These are phyloP conservation scores for Cymodocea nodosa DNA, from an alignment of 116 monocot genomes.

Conservation along the genomic window DNA sequence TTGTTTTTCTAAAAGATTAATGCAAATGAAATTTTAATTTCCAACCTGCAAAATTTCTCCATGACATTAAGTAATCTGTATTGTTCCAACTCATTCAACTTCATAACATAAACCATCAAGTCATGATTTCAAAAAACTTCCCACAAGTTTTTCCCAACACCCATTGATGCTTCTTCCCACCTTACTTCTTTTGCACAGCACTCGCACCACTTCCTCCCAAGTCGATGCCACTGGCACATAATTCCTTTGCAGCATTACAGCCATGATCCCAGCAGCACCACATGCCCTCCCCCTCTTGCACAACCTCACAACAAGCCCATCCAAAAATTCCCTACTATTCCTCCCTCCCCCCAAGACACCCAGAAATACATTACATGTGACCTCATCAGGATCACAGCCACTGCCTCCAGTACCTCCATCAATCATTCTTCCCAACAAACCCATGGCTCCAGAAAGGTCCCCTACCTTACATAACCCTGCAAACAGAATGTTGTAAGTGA, in stretches of 20 bases:
- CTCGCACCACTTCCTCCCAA: conserved; percentile 60
- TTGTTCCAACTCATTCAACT: too few species aligned
- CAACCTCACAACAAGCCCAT: conserved; percentile 59
- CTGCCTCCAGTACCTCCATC: conserved; percentile 5
- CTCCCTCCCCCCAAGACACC: conserved; percentile 28
- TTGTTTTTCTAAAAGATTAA: too few species aligned
- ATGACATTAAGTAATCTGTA: too few species aligned
- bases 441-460: conserved; percentile 40
- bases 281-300: conserved; percentile 22
- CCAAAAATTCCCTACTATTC: conserved; percentile 55
- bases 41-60: too few species aligned
- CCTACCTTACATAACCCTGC: conserved; percentile 41
- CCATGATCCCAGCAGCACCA: conserved; percentile 33
- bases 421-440: conserved; percentile 52
- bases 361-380: conserved; percentile 67
- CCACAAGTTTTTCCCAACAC: conserved; percentile 29
- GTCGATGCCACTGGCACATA: conserved; percentile 19
- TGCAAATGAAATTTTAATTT: too few species aligned
- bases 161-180: conserved; percentile 28
- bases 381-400: conserved; percentile 69
- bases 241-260: conserved; percentile 47
- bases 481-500: conserved; percentile 68
- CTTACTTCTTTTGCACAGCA: conserved; percentile 27
- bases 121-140: background rate
- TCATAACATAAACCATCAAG: background rate